Evolutionary conservation across 768 basidiomycete species (phyloP), one percentile per base, ranked within the genome.

Genomic region (Xerocomus brunneocitrinus): DNA sequence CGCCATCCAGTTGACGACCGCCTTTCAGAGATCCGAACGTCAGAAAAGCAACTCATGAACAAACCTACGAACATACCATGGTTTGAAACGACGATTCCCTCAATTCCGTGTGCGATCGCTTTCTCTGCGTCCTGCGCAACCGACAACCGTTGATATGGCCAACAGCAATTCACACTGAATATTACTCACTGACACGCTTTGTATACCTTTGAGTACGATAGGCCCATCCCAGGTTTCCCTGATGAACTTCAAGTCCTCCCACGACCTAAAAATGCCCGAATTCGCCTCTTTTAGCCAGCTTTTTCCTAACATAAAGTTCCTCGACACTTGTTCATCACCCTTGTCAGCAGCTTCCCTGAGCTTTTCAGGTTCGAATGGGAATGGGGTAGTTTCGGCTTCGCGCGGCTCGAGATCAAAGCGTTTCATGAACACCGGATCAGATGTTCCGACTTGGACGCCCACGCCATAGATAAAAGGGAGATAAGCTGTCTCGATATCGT

Each of bases 61-160:
- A 28, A 12, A 31, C 2, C 4, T 22, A 4, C 4, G 34, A 27
- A 4, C 31, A 35, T 45, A 85, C 86, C 87, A 58, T 91, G 89
- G 62, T 91, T 93, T 9, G 87, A 89, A 14, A 91, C 85, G 45
- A 92, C 66, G 53, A 92, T 86, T 1, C 87, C 89, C 52, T 91
- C 79, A 13, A 82, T 75, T 1, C 85, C 80, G 19, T 76, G 60
- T 27, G 86, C 80, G 13, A 89, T 64, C 0, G 87, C 85, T 60
- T 77, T 80, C 62, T 87, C 63, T 5, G 78, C 78, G 46, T 79
- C 76, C 53, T 71, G 48, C 34, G 19, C 3, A 4, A n/a, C 19
- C 7, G 25, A 16, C 40, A 16, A 12, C 0, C 22, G 10, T 50
- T 31, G 38, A 30, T 19, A 7, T 10, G 24, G 13, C 34, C 10